These are phyloP conservation scores for Lolium perenne DNA, from an alignment of 176 grass and related monocot genomes.

Conservation along the genomic window DNA sequence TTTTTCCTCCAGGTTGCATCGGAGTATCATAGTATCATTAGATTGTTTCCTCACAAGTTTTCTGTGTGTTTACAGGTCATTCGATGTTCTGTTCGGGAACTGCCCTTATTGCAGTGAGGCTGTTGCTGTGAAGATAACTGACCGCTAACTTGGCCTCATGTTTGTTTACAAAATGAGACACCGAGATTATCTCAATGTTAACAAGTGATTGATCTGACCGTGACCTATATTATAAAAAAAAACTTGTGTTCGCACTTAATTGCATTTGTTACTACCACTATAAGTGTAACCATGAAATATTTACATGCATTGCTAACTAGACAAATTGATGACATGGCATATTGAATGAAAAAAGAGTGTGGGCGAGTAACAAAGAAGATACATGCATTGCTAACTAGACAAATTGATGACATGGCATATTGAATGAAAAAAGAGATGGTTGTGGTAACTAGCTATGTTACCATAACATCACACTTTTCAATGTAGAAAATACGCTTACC, in stretches of 20 bases:
- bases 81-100: slow-evolving; percentile 80
- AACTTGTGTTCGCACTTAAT: neutral
- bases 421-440: too few relatives aligned
- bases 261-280: too few relatives aligned
- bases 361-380: too few relatives aligned
- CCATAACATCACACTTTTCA: too few relatives aligned
- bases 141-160: slow-evolving; percentile 20
- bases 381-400: too few relatives aligned
- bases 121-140: slow-evolving; percentile 69
- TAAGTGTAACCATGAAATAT: neutral
- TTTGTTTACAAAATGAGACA: neutral
- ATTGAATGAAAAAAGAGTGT: too few relatives aligned
- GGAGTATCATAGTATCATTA: neutral
- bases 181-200: neutral
- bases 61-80: slow-evolving; percentile 58
- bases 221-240: neutral
- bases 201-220: neutral
- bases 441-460: too few relatives aligned
- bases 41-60: neutral
- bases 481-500: too few relatives aligned
- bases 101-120: slow-evolving; percentile 84
- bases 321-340: too few relatives aligned
- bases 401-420: too few relatives aligned
- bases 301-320: too few relatives aligned
- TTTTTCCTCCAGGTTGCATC: neutral